phyloP scores from a whole-genome alignment of 352 stramenopile species.

The Globisporangium solare region DNA sequence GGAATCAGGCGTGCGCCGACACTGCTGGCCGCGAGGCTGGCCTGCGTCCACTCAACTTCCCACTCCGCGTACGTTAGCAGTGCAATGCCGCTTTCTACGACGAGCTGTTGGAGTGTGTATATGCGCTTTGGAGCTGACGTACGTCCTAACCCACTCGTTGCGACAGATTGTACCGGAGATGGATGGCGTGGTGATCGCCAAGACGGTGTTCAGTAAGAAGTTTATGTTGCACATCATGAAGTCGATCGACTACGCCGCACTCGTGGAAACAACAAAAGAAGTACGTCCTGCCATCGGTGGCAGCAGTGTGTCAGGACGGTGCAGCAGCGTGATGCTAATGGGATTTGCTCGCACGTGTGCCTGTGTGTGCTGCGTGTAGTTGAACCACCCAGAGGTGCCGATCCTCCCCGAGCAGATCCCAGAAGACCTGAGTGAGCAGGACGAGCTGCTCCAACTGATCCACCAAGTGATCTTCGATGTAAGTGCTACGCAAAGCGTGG shows the following conservation, averaged over 20 bases:
- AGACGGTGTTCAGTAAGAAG: slow-evolving; percentile 78
- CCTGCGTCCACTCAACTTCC: slow-evolving; percentile 70
- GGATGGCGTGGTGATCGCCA: slow-evolving; percentile 71
- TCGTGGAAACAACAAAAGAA: slow-evolving; percentile 74
- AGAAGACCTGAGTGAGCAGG: slow-evolving; percentile 43
- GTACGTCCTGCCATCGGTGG: slow-evolving; percentile 15
- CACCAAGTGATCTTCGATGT: slow-evolving; percentile 82
- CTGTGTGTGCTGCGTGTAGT: slow-evolving; percentile 23
- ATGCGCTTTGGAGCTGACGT: not conserved
- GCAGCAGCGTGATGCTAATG: not conserved
- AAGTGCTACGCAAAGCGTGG: slow-evolving; percentile 11
- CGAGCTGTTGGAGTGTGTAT: not conserved
- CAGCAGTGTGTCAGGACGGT: not conserved
- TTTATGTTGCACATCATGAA: slow-evolving; percentile 87
- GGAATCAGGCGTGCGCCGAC: slow-evolving; percentile 58
- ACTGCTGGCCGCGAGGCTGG: slow-evolving; percentile 60
- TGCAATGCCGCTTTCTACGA: not conserved
- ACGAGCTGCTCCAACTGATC: slow-evolving; percentile 71
- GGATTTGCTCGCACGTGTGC: not conserved
- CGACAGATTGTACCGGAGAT: slow-evolving; percentile 69
- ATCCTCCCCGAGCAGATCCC: slow-evolving; percentile 64
- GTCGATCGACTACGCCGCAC: slow-evolving; percentile 77
- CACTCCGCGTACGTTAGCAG: slow-evolving; percentile 42
- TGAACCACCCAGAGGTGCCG: slow-evolving; percentile 78
- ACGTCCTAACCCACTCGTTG: not conserved